Evolutionary conservation across 148 eudicot species (phyloP), one percentile per base, ranked within the genome.

Genomic region (Vaccinium myrtillus): DNA sequence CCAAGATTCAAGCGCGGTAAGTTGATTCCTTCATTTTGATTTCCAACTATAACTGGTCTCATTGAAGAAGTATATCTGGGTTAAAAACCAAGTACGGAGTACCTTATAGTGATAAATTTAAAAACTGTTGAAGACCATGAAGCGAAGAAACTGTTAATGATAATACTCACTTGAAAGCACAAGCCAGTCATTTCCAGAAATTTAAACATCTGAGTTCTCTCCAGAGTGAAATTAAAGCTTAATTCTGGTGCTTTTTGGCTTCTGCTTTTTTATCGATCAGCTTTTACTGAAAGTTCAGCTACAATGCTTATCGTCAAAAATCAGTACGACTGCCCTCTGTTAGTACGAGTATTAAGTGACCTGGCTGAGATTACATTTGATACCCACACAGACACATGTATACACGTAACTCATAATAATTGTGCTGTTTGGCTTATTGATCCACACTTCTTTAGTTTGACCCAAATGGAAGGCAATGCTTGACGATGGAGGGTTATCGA

Each of bases 1-100:
- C 32, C 99, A 93, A 85, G 99, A 95, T 85, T 97, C 98, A 13
- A 94, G 98, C 89, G 96, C 98, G 81, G 98, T 95, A 91, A 94
- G 98, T 93, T 82, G 61, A 59, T 81, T n/a, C 50, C 11, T n/a
- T 55, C 48, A 11, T 13, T 63, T 69, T 19, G 18, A 25, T 75
- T 76, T 75, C 10, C 43, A 36, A 32, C 5, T 27, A 82, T 18
- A 9, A 10, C 73, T 73, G 69, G 13, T 19, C 36, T 30, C 70
- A 59, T 25, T 32, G 49, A 58, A 43, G 50, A 23, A 79, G 23
- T 36, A 56, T 19, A 46, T 76, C 55, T 2, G 3, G 79, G 56
- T 49, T 76, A 32, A 23, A 49, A 49, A 49, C 36, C 56, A 13
- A 76, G 50, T 36, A 36, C 39, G 39, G 39, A 36, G 39, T 76